Evolutionary conservation across 441 rosid species (phyloP).

Genomic region (Syzygium malaccense): DNA sequence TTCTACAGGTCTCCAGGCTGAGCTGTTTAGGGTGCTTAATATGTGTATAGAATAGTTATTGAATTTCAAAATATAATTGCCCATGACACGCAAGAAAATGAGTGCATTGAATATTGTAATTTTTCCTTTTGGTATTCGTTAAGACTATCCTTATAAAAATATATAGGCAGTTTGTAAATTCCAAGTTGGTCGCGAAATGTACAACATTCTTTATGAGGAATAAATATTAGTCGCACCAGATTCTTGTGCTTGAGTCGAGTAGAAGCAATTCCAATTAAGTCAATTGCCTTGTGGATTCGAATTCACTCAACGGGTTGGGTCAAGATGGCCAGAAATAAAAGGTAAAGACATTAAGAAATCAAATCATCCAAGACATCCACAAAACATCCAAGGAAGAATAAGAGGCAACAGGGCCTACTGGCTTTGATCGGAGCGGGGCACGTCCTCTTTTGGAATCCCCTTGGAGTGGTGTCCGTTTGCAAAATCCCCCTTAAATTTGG

Average conservation of each 20-base stretch:
- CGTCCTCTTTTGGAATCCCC: not conserved
- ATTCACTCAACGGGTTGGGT: not conserved
- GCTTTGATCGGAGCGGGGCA: not conserved
- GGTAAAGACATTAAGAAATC: not conserved
- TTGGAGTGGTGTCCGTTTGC: not conserved
- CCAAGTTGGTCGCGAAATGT: not conserved
- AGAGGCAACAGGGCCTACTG: not conserved
- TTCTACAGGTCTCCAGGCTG: not conserved
- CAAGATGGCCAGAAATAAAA: not conserved
- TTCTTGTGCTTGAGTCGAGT: not conserved
- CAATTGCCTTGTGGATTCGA: not conserved
- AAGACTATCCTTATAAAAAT: too few species aligned
- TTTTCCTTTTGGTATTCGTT: not conserved
- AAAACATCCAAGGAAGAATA: not conserved
- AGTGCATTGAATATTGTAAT: not conserved
- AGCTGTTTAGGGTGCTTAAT: not conserved
- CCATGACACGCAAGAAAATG: not conserved
- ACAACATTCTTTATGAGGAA: not conserved
- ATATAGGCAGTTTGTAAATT: accelerated
- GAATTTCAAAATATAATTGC: not conserved
- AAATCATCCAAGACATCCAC: not conserved
- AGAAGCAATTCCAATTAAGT: not conserved
- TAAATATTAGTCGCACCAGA: not conserved
- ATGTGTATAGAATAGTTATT: not conserved
- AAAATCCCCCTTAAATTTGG: not conserved